Conservation (phyloP, 2,329 filamentous ascomycete species). For the Arachnomyces sp. region DNA sequence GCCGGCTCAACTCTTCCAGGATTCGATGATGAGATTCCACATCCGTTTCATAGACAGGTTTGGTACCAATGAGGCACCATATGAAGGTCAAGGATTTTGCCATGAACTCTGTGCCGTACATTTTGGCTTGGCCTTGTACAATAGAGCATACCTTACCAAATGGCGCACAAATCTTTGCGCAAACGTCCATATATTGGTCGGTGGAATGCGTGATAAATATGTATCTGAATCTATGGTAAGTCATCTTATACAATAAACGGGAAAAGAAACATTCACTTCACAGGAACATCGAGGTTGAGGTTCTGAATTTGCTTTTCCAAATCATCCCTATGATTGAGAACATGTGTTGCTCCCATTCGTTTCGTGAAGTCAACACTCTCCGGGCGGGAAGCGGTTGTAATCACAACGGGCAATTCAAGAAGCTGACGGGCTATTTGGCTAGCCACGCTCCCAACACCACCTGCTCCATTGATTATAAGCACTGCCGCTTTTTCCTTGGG, state of each 20-base stretch:
- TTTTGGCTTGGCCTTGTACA: slow-evolving; percentile 36
- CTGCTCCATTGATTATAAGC: slow-evolving; percentile 42
- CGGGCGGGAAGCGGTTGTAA: slow-evolving; percentile 36
- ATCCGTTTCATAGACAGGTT: slow-evolving; percentile 33
- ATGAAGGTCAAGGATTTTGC: slow-evolving; percentile 37
- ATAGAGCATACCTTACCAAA: slow-evolving; percentile 42
- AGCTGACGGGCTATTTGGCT: slow-evolving; percentile 38
- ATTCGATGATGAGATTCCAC: slow-evolving; percentile 34
- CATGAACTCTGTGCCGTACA: slow-evolving; percentile 43
- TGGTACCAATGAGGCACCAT: slow-evolving; percentile 37
- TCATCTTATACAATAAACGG: no score
- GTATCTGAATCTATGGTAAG: no score
- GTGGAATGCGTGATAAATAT: slow-evolving; percentile 38
- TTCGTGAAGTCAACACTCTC: slow-evolving; percentile 34
- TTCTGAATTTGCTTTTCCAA: slow-evolving; percentile 30
- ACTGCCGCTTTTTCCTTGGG: slow-evolving; percentile 34
- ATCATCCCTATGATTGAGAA: slow-evolving; percentile 37
- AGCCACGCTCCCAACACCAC: slow-evolving; percentile 39
- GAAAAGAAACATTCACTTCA: no score
- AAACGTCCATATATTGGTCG: slow-evolving; percentile 33
- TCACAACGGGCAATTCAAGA: slow-evolving; percentile 35
- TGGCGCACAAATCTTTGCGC: slow-evolving; percentile 33
- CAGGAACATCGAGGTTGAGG: slow-evolving; percentile 26
- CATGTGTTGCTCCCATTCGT: slow-evolving; percentile 38
- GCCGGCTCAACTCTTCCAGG: slow-evolving; percentile 26